phyloP scores from a whole-genome alignment of 169 alveolate species.

The Eimeria necatrix region DNA sequence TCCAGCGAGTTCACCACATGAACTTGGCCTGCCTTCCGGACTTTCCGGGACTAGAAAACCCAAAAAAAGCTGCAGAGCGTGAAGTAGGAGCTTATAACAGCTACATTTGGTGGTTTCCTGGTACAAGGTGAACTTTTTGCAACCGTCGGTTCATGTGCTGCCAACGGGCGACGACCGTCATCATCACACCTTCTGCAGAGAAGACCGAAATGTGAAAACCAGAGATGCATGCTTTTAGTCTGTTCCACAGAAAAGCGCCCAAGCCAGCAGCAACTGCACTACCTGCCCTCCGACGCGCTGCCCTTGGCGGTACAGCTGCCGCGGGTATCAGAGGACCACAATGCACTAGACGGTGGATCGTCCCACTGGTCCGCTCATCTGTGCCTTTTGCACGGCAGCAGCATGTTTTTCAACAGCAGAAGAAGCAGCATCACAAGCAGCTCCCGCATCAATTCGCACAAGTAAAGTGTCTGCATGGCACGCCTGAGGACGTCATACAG shows the following conservation, averaged over 20 bases:
- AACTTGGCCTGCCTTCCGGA: constrained; percentile 16
- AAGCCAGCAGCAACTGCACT: constrained; percentile 9
- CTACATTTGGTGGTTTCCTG: neutral
- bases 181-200: neutral
- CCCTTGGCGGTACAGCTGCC: neutral
- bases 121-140: neutral
- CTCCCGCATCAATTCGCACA: neutral
- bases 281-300: constrained; percentile 8
- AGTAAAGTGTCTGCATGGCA: neutral
- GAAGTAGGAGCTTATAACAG: neutral
- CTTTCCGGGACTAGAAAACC: neutral
- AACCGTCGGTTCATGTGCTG: constrained; percentile 15
- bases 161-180: neutral
- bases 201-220: constrained; percentile 4
- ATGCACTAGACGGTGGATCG: constrained; percentile 18
- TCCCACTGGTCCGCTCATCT: neutral
- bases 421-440: constrained; percentile 9
- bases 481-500: neutral
- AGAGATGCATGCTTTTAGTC: constrained; percentile 48
- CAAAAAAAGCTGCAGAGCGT: neutral
- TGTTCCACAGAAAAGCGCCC: constrained; percentile 10
- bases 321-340: neutral
- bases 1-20: neutral
- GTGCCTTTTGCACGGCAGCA: neutral
- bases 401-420: constrained; percentile 8